Evolutionary conservation across 1,284 basidiomycete species (phyloP).

Genomic region (Sporisorium graminicola): DNA sequence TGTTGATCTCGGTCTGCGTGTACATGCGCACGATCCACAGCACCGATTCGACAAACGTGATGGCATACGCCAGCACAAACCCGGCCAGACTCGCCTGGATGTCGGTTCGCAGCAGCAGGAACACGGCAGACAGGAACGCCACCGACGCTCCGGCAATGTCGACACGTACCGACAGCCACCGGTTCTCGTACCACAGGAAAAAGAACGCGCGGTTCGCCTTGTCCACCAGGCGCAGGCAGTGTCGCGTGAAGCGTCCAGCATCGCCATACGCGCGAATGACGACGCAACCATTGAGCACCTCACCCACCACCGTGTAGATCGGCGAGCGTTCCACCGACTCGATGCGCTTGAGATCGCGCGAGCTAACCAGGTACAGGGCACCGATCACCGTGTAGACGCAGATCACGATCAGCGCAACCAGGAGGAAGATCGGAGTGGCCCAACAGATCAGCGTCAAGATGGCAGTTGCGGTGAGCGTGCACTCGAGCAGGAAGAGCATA

Average conservation of each 20-base stretch:
- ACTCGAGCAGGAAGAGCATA: constrained; percentile 57
- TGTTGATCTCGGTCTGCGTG: constrained; percentile 69
- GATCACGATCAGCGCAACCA: constrained; percentile 56
- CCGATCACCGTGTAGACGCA: constrained; percentile 64
- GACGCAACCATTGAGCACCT: constrained; percentile 81
- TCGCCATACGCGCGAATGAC: constrained; percentile 90
- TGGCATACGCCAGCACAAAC: constrained; percentile 64
- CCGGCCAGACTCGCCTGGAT: constrained; percentile 66
- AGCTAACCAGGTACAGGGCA: constrained; percentile 65
- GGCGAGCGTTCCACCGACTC: constrained; percentile 68
- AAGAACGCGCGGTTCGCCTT: constrained; percentile 72
- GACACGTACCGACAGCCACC: constrained; percentile 69
- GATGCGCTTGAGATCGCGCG: constrained; percentile 68
- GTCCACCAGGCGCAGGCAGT: constrained; percentile 67
- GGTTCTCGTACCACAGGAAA: constrained; percentile 75
- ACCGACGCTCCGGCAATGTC: constrained; percentile 66
- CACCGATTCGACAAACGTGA: constrained; percentile 76
- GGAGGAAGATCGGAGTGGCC: constrained; percentile 62
- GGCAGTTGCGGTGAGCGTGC: constrained; percentile 52
- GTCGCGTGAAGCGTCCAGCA: constrained; percentile 79
- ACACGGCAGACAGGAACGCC: constrained; percentile 67
- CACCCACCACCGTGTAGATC: constrained; percentile 71
- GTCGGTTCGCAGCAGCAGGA: constrained; percentile 73
- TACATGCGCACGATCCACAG: constrained; percentile 69
- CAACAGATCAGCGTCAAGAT: constrained; percentile 65